These are phyloP conservation scores for Trichoderma aggressivum DNA, from an alignment of 2,329 filamentous ascomycete species.

Conservation along the genomic window DNA sequence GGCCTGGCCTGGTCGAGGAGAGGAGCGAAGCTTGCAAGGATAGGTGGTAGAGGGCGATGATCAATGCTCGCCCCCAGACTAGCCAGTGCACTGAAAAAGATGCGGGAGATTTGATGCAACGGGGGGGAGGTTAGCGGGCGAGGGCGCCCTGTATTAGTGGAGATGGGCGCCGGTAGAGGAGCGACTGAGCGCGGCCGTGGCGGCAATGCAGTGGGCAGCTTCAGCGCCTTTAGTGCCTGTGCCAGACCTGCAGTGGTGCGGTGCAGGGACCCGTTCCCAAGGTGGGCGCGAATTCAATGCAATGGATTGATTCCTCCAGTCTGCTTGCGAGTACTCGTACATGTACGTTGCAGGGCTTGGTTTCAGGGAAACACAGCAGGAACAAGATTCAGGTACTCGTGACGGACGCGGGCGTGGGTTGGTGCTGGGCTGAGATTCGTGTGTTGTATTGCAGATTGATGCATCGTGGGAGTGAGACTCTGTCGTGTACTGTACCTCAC, in stretches of 20 bases:
- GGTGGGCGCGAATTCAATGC: constrained; percentile 7
- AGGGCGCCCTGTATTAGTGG: constrained; percentile 16
- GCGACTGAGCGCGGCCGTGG: constrained; percentile 7
- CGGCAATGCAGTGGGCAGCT: constrained; percentile 6
- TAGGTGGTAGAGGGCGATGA: constrained; percentile 9
- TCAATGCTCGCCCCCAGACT: constrained; percentile 16
- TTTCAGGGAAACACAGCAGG: constrained; percentile 4
- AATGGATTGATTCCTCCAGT: too few relatives aligned
- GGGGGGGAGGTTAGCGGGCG: constrained; percentile 7
- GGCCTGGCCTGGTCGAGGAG: neutral
- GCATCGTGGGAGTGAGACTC: neutral
- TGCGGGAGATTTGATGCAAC: constrained; percentile 17
- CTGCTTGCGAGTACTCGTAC: neutral
- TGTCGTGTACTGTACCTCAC: neutral
- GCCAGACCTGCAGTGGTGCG: constrained; percentile 5
- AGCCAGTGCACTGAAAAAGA: constrained; percentile 10
- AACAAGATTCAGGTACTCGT: neutral
- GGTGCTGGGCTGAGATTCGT: neutral
- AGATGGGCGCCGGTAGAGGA: neutral
- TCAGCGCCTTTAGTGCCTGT: neutral
- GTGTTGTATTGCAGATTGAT: neutral
- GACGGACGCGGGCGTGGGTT: neutral
- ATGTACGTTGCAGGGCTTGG: neutral
- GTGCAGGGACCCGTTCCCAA: constrained; percentile 15
- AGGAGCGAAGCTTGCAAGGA: constrained; percentile 3